Evolutionary conservation across 495 filamentous ascomycete species (phyloP).

Genomic region (Endocarpon pusillum): DNA sequence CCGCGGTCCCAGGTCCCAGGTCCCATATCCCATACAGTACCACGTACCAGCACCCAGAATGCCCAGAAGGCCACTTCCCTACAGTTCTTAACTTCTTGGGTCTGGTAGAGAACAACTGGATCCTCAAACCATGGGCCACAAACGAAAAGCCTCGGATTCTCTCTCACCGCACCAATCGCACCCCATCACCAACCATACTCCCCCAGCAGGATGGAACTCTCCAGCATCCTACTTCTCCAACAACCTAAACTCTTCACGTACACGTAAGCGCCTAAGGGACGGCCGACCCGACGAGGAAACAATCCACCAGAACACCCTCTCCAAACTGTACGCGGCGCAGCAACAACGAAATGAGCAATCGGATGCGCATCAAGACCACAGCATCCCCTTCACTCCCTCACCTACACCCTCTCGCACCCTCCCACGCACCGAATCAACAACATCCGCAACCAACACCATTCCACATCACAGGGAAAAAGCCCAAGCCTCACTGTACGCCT

Average conservation of each 20-base stretch:
- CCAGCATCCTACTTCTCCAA: slow-evolving; percentile 15
- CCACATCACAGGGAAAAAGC: no score
- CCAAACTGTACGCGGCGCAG: slow-evolving; percentile 28
- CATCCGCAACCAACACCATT: slow-evolving; percentile 3
- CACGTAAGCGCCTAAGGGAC: slow-evolving; percentile 33
- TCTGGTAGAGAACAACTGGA: slow-evolving; percentile 2
- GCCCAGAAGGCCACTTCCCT: not conserved
- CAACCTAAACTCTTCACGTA: slow-evolving; percentile 21
- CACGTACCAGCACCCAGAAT: not conserved
- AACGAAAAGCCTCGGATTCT: slow-evolving; percentile 32
- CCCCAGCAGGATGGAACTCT: no score
- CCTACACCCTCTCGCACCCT: slow-evolving; percentile 1
- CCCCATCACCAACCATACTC: slow-evolving; percentile 17
- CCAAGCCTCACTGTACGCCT: no score
- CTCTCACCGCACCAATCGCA: no score
- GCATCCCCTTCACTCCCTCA: slow-evolving; percentile 2
- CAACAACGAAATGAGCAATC: slow-evolving; percentile 3
- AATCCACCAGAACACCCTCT: slow-evolving; percentile 33
- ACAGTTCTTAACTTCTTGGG: slow-evolving; percentile 2
- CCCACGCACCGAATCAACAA: slow-evolving; percentile 2
- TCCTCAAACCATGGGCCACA: slow-evolving; percentile 24
- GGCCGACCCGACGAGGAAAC: slow-evolving; percentile 28
- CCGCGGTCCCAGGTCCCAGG: not conserved
- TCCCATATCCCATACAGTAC: not conserved
- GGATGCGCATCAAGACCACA: slow-evolving; percentile 3